Evolutionary conservation across 2,329 filamentous ascomycete species (phyloP).

Genomic region (Chaetomiaceae sp.): DNA sequence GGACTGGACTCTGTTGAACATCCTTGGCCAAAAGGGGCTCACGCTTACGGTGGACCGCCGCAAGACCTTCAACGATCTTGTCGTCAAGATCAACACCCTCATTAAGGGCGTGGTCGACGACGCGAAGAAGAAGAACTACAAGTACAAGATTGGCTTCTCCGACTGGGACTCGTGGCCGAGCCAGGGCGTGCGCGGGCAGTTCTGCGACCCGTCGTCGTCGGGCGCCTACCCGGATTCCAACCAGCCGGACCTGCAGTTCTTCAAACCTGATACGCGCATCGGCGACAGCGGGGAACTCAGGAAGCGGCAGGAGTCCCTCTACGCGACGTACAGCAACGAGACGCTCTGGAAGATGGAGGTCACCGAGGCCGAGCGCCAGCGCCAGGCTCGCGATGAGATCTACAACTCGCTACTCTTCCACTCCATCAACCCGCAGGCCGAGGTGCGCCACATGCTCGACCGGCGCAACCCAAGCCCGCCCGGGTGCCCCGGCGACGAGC

Average conservation of each 20-base stretch:
- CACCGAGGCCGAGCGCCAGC: neutral
- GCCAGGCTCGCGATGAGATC: neutral
- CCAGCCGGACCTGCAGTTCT: neutral
- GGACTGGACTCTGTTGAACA: slow-evolving; percentile 1
- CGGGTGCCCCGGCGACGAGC: neutral
- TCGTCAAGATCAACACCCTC: neutral
- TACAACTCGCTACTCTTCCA: slow-evolving; percentile 6
- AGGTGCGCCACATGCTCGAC: slow-evolving; percentile 1
- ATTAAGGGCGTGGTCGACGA: neutral
- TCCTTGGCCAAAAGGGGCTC: neutral
- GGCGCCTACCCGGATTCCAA: neutral
- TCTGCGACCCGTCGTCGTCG: neutral
- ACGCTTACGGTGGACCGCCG: neutral
- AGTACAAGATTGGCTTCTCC: neutral
- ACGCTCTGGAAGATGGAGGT: neutral
- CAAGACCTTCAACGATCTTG: neutral
- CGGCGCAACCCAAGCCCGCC: neutral
- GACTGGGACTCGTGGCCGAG: neutral
- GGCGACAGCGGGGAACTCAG: neutral
- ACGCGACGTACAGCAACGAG: neutral
- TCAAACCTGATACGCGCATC: too few relatives aligned
- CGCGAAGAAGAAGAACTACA: neutral
- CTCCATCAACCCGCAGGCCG: slow-evolving; percentile 1
- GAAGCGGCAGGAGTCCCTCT: neutral
- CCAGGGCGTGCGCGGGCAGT: neutral